phyloP scores from a whole-genome alignment of 2,329 filamentous ascomycete genomes.

The Trichoderma asperellum region DNA sequence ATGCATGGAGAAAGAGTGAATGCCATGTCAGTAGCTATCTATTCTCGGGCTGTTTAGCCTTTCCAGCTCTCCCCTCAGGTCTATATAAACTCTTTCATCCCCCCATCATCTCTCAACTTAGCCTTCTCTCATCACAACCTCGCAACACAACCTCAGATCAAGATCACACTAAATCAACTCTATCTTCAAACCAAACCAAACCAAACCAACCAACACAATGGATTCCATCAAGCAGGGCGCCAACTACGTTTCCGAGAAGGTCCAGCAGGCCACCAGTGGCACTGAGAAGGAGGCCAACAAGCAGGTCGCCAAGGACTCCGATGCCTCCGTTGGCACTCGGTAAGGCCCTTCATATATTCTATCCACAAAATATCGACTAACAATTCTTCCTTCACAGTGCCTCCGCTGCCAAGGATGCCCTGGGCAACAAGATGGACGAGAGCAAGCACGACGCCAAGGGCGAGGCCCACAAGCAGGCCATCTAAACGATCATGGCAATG shows the following conservation, averaged over 20 bases:
- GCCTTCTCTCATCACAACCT: slow-evolving; percentile 23
- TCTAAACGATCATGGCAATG: slow-evolving; percentile 37
- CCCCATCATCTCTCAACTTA: slow-evolving; percentile 10
- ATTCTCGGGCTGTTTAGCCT: background rate
- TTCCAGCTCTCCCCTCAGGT: slow-evolving; percentile 4
- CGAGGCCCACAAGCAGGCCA: slow-evolving; percentile 48
- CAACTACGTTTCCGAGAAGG: slow-evolving; percentile 68
- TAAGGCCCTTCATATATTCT: slow-evolving; percentile 36
- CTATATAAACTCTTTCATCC: slow-evolving; percentile 28
- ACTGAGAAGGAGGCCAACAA: slow-evolving; percentile 73
- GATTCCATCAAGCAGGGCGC: slow-evolving; percentile 62
- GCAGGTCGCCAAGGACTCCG: slow-evolving; percentile 65
- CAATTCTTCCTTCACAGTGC: slow-evolving; percentile 40
- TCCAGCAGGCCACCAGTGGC: slow-evolving; percentile 59
- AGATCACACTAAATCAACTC: slow-evolving; percentile 25
- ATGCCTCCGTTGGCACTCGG: slow-evolving; percentile 59
- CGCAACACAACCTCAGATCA: slow-evolving; percentile 5
- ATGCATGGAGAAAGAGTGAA: slow-evolving; percentile 19
- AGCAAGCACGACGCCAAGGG: slow-evolving; percentile 46
- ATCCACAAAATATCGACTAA: background rate
- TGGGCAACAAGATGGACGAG: slow-evolving; percentile 53
- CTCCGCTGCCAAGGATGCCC: slow-evolving; percentile 54
- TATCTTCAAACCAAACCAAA: slow-evolving; percentile 30
- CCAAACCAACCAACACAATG: slow-evolving; percentile 48
- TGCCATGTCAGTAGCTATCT: slow-evolving; percentile 15